Evolutionary conservation across 805 yeast genomes (phyloP).

Genomic region (Cyberlindnera galapagoensis): DNA sequence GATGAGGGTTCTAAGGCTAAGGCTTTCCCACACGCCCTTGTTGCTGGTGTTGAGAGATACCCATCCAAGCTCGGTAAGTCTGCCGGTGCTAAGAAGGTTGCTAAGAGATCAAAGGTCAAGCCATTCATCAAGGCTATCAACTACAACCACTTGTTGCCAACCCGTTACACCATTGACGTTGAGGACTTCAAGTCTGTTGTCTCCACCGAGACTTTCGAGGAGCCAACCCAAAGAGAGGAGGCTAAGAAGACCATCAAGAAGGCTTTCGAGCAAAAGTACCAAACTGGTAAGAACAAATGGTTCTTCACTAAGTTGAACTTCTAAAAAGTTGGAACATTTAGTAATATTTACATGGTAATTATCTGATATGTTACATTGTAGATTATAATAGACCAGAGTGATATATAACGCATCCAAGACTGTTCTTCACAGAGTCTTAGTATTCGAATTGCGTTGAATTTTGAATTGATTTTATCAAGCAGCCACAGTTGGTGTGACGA

Average conservation of each 20-base stretch:
- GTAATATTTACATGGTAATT: background rate
- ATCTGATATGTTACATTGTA: background rate
- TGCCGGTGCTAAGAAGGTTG: constrained; percentile 93
- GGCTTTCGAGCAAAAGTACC: constrained; percentile 99
- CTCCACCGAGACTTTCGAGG: constrained; percentile 89
- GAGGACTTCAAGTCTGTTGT: constrained; percentile 90
- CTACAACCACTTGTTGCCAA: constrained; percentile 99
- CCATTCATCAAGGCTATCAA: constrained; percentile 98
- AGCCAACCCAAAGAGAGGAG: constrained; percentile 97
- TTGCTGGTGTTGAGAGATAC: constrained; percentile 98
- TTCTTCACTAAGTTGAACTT: constrained; percentile 97
- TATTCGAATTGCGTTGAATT: background rate
- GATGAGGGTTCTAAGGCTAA: constrained; percentile 98
- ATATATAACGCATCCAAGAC: too few species aligned
- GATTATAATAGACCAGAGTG: too few species aligned
- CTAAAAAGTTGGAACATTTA: too few species aligned
- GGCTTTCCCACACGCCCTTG: constrained; percentile 99
- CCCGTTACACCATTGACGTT: constrained; percentile 97
- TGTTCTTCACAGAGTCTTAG: too few species aligned
- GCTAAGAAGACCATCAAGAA: constrained; percentile 98
- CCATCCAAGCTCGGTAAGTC: constrained; percentile 95
- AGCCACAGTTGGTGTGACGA: background rate
- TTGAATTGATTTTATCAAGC: background rate
- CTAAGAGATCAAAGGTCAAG: constrained; percentile 97
- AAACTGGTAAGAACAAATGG: constrained; percentile 99